phyloP scores from a whole-genome alignment of 140 eudicot genomes.

The Flaveria floridana region DNA sequence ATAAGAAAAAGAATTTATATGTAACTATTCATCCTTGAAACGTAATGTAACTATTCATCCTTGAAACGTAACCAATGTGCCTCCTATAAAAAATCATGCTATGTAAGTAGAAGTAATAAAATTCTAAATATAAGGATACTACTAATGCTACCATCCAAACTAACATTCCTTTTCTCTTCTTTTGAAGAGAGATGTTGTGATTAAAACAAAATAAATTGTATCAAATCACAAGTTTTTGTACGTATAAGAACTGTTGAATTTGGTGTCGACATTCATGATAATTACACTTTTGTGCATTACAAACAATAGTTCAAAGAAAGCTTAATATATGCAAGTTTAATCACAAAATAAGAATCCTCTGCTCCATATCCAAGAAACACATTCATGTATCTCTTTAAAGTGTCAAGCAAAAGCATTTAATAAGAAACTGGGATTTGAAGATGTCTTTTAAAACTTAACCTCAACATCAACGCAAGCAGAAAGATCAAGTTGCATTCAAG shows the following conservation, averaged over 20 bases:
- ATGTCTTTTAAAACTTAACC: slow-evolving; percentile 16
- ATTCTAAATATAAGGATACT: not conserved
- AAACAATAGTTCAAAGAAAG: slow-evolving; percentile 12
- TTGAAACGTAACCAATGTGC: not conserved
- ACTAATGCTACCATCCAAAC: not conserved
- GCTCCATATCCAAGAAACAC: slow-evolving; percentile 57
- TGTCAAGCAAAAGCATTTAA: no score
- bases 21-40: no score
- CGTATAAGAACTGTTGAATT: not conserved
- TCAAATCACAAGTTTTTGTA: not conserved
- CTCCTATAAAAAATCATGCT: slow-evolving; percentile 4
- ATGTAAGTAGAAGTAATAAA: slow-evolving; percentile 6
- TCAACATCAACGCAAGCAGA: slow-evolving; percentile 94
- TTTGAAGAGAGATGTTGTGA: not conserved
- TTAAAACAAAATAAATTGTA: not conserved
- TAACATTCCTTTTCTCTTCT: slow-evolving; percentile 11
- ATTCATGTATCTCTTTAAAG: slow-evolving; percentile 60
- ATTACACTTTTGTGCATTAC: not conserved
- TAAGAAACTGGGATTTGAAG: no score
- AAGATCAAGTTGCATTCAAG: slow-evolving; percentile 86
- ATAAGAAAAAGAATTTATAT: no score
- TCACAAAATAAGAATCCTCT: slow-evolving; percentile 85
- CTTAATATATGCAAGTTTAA: slow-evolving; percentile 75
- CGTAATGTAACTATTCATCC: no score
- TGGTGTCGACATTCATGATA: not conserved